These are phyloP conservation scores for Eucalyptus microcorys DNA, from an alignment of 345 rosid species.

Conservation along the genomic window DNA sequence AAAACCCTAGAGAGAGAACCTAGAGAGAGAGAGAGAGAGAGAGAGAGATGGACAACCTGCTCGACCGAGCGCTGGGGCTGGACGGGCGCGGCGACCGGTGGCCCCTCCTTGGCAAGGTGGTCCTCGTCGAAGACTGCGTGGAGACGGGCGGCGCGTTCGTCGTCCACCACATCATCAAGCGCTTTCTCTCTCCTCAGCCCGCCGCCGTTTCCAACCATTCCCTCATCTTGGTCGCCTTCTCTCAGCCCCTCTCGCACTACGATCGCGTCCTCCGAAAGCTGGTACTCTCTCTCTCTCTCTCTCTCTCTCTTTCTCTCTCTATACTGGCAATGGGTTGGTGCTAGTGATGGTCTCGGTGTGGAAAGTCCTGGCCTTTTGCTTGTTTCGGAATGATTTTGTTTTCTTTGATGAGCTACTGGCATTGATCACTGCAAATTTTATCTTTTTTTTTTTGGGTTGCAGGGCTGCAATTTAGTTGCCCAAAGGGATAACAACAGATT, in stretches of 20 bases:
- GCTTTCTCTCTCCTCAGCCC: conserved; percentile 37
- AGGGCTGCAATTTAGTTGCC: conserved; percentile 76
- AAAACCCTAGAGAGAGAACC: neutral
- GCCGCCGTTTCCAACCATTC: neutral
- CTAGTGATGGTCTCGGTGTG: neutral
- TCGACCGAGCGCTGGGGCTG: conserved; percentile 64
- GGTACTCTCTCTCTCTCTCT: conserved; percentile 8
- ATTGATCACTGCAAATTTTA: neutral
- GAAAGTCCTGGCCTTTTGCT: neutral
- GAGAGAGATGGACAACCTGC: conserved; percentile 18
- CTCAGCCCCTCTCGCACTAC: conserved; percentile 82
- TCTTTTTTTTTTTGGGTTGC: neutral
- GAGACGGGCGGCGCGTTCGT: conserved; percentile 76
- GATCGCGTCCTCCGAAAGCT: conserved; percentile 74
- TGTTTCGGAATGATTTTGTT: neutral
- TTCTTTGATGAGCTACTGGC: neutral
- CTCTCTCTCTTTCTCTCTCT: no score
- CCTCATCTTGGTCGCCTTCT: conserved; percentile 61
- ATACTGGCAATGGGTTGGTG: neutral
- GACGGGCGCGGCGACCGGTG: conserved; percentile 20
- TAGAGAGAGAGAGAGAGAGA: neutral
- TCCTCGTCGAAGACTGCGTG: conserved; percentile 66
- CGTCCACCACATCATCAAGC: conserved; percentile 76
- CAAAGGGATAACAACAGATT: conserved; percentile 52
- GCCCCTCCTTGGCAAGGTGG: conserved; percentile 37